Percentiles rank a stretch among this genome's conserved stretches.
These are phyloP conservation scores for Sarocladiaceae sp. DNA, from an alignment of 2,329 filamentous ascomycete genomes.

Conservation along the genomic window DNA sequence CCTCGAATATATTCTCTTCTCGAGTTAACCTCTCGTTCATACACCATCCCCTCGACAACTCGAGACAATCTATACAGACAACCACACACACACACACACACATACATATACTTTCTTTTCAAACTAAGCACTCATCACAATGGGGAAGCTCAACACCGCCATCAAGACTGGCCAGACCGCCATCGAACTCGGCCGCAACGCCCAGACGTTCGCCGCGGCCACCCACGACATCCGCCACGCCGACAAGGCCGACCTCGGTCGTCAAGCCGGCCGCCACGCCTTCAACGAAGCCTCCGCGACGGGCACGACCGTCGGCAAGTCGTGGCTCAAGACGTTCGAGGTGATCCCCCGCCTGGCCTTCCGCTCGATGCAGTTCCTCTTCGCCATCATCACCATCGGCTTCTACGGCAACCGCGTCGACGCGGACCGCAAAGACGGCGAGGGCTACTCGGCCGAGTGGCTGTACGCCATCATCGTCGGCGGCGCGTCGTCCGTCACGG, in stretches of 20 bases:
- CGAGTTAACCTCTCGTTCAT: slow-evolving; percentile 7
- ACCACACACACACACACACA: too few species aligned
- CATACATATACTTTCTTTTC: too few species aligned
- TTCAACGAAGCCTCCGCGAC: slow-evolving; percentile 27
- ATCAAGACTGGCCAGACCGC: slow-evolving; percentile 27
- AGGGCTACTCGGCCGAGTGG: slow-evolving; percentile 51
- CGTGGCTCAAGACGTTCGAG: slow-evolving; percentile 40
- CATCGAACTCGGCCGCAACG: slow-evolving; percentile 25
- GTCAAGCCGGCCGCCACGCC: slow-evolving; percentile 24
- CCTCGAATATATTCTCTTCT: background rate
- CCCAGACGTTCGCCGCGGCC: slow-evolving; percentile 19
- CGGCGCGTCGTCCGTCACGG: slow-evolving; percentile 46
- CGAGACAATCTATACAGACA: too few species aligned
- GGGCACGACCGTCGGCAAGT: slow-evolving; percentile 36
- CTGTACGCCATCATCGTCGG: slow-evolving; percentile 56
- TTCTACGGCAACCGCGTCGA: slow-evolving; percentile 61
- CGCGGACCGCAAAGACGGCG: slow-evolving; percentile 28
- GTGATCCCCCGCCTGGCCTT: slow-evolving; percentile 43
- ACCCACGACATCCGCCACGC: slow-evolving; percentile 24
- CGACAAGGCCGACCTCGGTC: slow-evolving; percentile 27
- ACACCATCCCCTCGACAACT: background rate
- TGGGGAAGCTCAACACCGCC: slow-evolving; percentile 23
- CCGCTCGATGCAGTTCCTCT: slow-evolving; percentile 62
- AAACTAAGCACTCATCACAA: too few species aligned
- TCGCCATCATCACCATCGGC: slow-evolving; percentile 61